phyloP scores from a whole-genome alignment of 2,329 filamentous ascomycete genomes.

The Endocalyx cinctus region DNA sequence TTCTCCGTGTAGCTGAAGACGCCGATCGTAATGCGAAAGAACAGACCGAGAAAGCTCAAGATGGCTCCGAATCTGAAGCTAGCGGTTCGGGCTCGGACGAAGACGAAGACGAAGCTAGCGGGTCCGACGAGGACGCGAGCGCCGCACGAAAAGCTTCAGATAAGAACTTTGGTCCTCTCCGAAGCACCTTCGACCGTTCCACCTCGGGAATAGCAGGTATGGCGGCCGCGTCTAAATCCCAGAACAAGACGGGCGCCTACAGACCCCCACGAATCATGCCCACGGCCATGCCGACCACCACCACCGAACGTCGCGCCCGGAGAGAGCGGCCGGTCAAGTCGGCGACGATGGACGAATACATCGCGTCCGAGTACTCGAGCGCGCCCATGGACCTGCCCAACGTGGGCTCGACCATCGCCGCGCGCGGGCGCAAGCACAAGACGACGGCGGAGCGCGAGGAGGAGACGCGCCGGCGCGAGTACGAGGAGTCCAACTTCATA shows the following conservation, averaged over 20 bases:
- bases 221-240: constrained; percentile 29
- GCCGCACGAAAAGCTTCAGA: constrained; percentile 14
- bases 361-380: constrained; percentile 75
- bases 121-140: constrained; percentile 24
- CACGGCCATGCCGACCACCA: constrained; percentile 71
- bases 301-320: constrained; percentile 47
- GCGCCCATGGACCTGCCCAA: constrained; percentile 82
- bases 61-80: constrained; percentile 29
- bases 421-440: constrained; percentile 74
- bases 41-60: constrained; percentile 28
- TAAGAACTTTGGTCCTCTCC: constrained; percentile 33
- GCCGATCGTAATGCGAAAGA: constrained; percentile 44
- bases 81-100: constrained; percentile 27
- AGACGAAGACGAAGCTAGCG: constrained; percentile 29
- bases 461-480: constrained; percentile 74
- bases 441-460: constrained; percentile 69
- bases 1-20: constrained; percentile 81
- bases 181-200: constrained; percentile 32
- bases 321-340: constrained; percentile 67
- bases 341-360: constrained; percentile 85
- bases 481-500: constrained; percentile 90
- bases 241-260: constrained; percentile 71
- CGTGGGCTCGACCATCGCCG: constrained; percentile 83
- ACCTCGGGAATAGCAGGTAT: constrained; percentile 27
- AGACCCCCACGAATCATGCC: constrained; percentile 83